Base-by-base conservation (phyloP, 495 filamentous ascomycete species). In the Neurospora africana region DNA sequence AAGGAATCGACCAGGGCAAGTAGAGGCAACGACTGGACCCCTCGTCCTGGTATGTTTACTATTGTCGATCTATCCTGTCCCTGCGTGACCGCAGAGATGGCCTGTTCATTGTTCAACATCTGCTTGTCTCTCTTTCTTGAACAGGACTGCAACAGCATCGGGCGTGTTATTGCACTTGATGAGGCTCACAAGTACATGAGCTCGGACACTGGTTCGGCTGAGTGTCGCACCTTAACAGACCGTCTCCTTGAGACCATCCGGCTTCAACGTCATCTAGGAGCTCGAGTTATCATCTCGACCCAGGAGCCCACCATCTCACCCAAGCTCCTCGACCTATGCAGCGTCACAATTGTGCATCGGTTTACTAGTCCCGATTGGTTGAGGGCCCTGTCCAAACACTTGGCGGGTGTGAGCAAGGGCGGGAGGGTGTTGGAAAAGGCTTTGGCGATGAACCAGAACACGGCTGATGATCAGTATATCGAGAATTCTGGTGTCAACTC, bases 261-360 rank as follows among this genome's bases (percentile, higher is more conserved):
- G 5, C 84, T 88, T 53, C 91, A 94, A 75, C 89, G 92, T 10
- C 92, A 94, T 76, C 78, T 89, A 0, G 91, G 83, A 5, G 83
- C 86, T 0, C 85, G 91, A 1, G 82, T 93, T 17, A 72, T 95
- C 43, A 89, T 94, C 38, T 88, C 92, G 0, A 95, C 92, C 0
- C 91, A 95, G 75, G 92, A 95, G 73, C 92, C 92, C 0, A 94
- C 91, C 0, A 87, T 95, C 47, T 90, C 90, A 0, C 87, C 88
- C 0, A 79, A 81, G 33, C 85, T 95, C 3, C 82, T 95, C 0
- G 90, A 90, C 72, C 84, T 95, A 8, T 92, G 88, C 78, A 90
- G 87, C n/a, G 82, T 90, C 23, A 92, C 90, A 0, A 86, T 95
- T 71, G 87, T 94, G 0, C 92, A 95, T 77, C 84, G 90, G 17